These are phyloP conservation scores for Xylaria sp. DNA, from an alignment of 2,329 filamentous ascomycete species.

Conservation along the genomic window DNA sequence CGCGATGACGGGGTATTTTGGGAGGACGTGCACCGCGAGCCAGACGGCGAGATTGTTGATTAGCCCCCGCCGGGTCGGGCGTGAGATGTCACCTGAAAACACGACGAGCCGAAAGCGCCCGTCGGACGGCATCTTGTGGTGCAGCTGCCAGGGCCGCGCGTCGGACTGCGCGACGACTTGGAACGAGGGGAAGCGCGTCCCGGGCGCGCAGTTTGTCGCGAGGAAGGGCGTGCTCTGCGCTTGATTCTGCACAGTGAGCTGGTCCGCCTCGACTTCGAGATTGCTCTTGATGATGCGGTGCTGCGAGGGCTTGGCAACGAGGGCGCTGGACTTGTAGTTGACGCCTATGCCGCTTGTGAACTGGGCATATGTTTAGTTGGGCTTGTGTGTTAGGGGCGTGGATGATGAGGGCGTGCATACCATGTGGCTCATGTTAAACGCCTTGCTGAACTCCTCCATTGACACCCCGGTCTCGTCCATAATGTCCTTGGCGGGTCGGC, in stretches of 20 bases:
- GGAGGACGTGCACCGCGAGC: conserved; percentile 52
- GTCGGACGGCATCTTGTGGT: conserved; percentile 65
- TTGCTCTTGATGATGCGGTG: conserved; percentile 13
- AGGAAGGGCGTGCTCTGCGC: conserved; percentile 53
- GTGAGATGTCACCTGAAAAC: conserved; percentile 68
- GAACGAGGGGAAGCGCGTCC: conserved; percentile 68
- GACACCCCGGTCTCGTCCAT: conserved; percentile 67
- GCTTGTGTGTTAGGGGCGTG: background rate
- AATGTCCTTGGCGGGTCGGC: conserved; percentile 63
- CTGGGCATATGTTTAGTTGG: conserved; percentile 6
- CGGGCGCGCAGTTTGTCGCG: conserved; percentile 59
- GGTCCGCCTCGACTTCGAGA: conserved; percentile 9
- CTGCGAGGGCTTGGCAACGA: conserved; percentile 64
- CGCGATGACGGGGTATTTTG: conserved; percentile 48
- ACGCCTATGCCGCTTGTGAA: conserved; percentile 55
- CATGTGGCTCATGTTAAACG: conserved; percentile 44
- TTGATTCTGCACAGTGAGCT: conserved; percentile 9
- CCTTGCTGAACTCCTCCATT: conserved; percentile 62
- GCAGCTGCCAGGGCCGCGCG: conserved; percentile 68
- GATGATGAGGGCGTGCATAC: conserved; percentile 18
- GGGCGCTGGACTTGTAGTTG: conserved; percentile 66
- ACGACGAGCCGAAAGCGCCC: conserved; percentile 69
- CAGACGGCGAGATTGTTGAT: conserved; percentile 56
- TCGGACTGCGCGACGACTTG: conserved; percentile 70
- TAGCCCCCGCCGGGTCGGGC: conserved; percentile 55